Conservation (phyloP, 768 basidiomycete genomes). For the Tulasnella sp. region DNA sequence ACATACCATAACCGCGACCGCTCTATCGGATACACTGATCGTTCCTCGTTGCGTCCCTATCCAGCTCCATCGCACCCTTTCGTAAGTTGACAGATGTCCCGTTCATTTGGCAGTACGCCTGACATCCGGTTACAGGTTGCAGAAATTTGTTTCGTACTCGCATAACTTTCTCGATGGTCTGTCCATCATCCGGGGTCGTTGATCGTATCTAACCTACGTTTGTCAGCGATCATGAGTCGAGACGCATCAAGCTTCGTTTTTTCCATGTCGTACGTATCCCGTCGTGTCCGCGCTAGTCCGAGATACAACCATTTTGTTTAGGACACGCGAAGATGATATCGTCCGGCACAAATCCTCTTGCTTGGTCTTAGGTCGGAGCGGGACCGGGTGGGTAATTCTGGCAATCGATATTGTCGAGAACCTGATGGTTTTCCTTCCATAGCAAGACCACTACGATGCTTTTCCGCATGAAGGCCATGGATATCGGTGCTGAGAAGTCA, state of each 20-base stretch:
- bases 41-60: background rate
- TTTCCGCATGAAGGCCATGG: conserved; percentile 56
- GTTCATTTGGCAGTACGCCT: background rate
- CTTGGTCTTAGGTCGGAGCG: conserved; percentile 57
- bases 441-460: conserved; percentile 71
- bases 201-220: background rate
- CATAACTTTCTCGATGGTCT: conserved; percentile 24
- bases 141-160: conserved; percentile 37
- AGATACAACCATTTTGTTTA: conserved; percentile 10
- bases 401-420: background rate
- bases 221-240: conserved; percentile 39
- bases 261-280: conserved; percentile 25
- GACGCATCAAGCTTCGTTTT: conserved; percentile 32
- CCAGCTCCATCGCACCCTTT: conserved; percentile 6
- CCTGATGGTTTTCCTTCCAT: background rate
- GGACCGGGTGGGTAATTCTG: conserved; percentile 44
- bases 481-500: conserved; percentile 27
- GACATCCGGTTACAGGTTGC: conserved; percentile 25
- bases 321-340: conserved; percentile 41
- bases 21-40: background rate
- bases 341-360: conserved; percentile 48
- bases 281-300: background rate
- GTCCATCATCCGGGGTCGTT: background rate
- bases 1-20: no score
- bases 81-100: background rate